Percentiles rank a stretch among this genome's conserved stretches.
Conservation (phyloP, 225 moss, liverwort and hornwort species). For the Marchantia polymorpha region DNA sequence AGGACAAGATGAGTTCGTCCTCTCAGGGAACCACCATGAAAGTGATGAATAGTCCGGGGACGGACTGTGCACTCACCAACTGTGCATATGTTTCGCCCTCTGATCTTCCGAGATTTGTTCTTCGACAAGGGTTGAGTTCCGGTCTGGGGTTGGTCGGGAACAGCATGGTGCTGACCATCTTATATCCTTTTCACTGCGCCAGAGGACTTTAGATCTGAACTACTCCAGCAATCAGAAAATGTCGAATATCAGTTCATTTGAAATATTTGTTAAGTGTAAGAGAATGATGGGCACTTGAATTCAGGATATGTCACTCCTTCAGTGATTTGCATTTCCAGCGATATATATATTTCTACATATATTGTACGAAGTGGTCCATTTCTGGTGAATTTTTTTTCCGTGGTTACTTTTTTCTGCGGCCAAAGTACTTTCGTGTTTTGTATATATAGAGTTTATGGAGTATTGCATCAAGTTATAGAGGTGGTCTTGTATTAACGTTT, state of each 20-base stretch:
- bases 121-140: constrained; percentile 5
- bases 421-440: neutral
- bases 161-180: constrained; percentile 35
- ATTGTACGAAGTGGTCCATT: neutral
- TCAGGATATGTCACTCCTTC: neutral
- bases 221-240: neutral
- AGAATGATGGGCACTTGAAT: neutral
- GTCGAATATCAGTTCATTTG: neutral
- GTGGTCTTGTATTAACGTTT: neutral
- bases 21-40: constrained; percentile 20
- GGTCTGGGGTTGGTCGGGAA: constrained; percentile 28
- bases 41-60: constrained; percentile 28
- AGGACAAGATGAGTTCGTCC: constrained; percentile 13
- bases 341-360: neutral
- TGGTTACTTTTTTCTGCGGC: too few species aligned
- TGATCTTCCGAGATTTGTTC: constrained; percentile 18
- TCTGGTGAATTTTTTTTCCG: too few species aligned
- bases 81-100: constrained; percentile 34
- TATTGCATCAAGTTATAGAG: too few species aligned
- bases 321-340: neutral
- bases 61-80: constrained; percentile 36
- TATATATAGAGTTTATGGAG: too few species aligned
- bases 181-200: constrained; percentile 35
- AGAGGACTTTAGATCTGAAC: constrained; percentile 29
- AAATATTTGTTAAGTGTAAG: neutral